phyloP scores from a whole-genome alignment of 1,284 basidiomycete genomes.

The Leccinum subrobustum region DNA sequence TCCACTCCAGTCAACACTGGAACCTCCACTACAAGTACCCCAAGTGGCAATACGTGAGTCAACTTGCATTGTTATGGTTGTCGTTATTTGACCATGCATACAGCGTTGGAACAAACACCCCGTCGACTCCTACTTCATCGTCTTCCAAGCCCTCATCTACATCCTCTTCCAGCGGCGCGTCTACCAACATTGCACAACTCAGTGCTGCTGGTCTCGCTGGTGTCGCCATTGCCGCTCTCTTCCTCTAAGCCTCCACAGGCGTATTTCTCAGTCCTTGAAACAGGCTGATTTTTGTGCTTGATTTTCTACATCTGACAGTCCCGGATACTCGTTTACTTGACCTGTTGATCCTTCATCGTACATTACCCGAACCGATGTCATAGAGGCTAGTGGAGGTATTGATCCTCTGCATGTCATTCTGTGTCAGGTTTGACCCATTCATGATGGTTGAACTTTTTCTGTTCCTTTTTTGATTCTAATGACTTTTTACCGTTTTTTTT shows the following conservation, averaged over 20 bases:
- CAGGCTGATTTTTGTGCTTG: slow-evolving; percentile 20
- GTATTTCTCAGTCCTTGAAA: slow-evolving; percentile 2
- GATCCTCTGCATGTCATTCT: not conserved
- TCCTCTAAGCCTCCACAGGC: slow-evolving; percentile 22
- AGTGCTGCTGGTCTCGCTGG: slow-evolving; percentile 47
- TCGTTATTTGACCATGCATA: slow-evolving; percentile 11
- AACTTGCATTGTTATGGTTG: not conserved
- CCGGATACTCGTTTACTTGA: slow-evolving; percentile 9
- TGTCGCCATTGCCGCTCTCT: slow-evolving; percentile 46
- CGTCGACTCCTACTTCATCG: slow-evolving; percentile 6
- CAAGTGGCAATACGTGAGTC: slow-evolving; percentile 23
- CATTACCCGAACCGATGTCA: slow-evolving; percentile 12
- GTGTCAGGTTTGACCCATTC: not conserved
- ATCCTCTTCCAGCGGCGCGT: slow-evolving; percentile 25
- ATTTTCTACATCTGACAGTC: slow-evolving; percentile 14
- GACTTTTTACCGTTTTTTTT: not conserved
- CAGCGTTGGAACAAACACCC: not conserved
- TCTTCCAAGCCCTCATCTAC: slow-evolving; percentile 19
- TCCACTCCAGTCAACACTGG: not conserved
- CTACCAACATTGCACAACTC: slow-evolving; percentile 35
- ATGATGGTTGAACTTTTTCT: slow-evolving; percentile 6
- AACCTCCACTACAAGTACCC: slow-evolving; percentile 3
- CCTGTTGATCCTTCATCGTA: slow-evolving; percentile 16
- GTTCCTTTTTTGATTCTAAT: not conserved
- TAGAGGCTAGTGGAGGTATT: slow-evolving; percentile 1